Evolutionary conservation across 192 early-diverging fungal genomes (phyloP), one percentile per base, ranked within the genome.

Genomic region (Umbelopsis sp.): DNA sequence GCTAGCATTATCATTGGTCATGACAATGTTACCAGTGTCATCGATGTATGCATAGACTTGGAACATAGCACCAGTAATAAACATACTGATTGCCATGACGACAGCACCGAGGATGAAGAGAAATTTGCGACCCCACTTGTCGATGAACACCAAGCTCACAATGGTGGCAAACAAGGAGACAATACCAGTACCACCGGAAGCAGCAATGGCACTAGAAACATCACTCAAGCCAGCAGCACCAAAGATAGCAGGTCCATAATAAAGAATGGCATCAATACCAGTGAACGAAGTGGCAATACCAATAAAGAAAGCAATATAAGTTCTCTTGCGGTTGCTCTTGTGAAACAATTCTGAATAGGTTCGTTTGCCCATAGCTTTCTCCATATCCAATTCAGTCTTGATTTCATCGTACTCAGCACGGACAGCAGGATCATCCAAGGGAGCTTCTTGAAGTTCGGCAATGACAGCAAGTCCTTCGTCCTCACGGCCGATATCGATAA

Each of bases 121-220:
- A 68, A 86, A 86, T 21, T 88, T 83, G 24, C 96, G 89, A 53
- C 96, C 96, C 81, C 90, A 86, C 5, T 81, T 78, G 51, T 97
- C 95, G 70, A 97, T 83, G 66, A 59, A 59, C 41, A 90, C 82
- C 67, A 96, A 90, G 25, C 89, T 90, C 6, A 94, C 90, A 65
- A 96, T 79, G 22, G 93, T 95, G 7, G 87, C 79, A 45, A 96
- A 65, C 45, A 95, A 78, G 73, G 95, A 95, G 71, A 97, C 36
- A 22, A 71, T 45, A 49, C 77, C 74, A n/a, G 71, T 76, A 16
- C 66, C 71, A 20, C 77, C 77, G 2, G 74, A 56, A 6, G 71
- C 53, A 45, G 74, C 74, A 66, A 79, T 71, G 9, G 66, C 65
- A 3, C 32, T 36, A 4, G 77, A 76, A 22, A 71, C 50, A 45